Evolutionary conservation across 306 rosid genomes (phyloP).

Genomic region (Potentilla sterilis): DNA sequence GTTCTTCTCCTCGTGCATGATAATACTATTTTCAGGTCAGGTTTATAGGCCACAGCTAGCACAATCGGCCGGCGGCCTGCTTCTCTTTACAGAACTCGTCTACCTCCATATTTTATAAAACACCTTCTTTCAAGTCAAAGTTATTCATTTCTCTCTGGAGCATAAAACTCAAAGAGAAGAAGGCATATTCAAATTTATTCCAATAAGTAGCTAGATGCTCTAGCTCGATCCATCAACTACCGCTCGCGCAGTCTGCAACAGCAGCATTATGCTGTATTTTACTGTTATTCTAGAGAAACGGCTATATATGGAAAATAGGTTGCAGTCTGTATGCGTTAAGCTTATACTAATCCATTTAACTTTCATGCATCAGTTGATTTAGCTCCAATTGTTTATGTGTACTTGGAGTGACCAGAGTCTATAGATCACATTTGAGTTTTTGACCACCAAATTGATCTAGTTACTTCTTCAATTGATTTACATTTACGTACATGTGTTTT

Average conservation of each 20-base stretch:
- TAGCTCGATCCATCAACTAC: conserved; percentile 12
- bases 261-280: neutral
- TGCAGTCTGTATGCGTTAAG: neutral
- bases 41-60: neutral
- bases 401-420: neutral
- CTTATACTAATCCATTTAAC: neutral
- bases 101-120: neutral
- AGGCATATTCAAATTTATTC: neutral
- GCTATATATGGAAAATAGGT: no score
- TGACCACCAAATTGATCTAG: no score
- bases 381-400: neutral
- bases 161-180: no score
- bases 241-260: neutral
- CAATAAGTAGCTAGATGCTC: conserved; percentile 7
- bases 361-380: neutral
- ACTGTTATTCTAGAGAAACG: no score
- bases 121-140: neutral
- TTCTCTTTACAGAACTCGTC: neutral
- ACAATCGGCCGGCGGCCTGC: neutral
- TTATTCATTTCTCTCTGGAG: neutral
- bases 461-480: no score
- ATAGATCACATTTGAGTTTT: neutral
- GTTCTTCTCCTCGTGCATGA: neutral
- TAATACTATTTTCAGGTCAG: neutral
- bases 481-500: no score